These are phyloP conservation scores for Phytophthora macrochlamydospora DNA, from an alignment of 352 stramenopile species.

Conservation along the genomic window DNA sequence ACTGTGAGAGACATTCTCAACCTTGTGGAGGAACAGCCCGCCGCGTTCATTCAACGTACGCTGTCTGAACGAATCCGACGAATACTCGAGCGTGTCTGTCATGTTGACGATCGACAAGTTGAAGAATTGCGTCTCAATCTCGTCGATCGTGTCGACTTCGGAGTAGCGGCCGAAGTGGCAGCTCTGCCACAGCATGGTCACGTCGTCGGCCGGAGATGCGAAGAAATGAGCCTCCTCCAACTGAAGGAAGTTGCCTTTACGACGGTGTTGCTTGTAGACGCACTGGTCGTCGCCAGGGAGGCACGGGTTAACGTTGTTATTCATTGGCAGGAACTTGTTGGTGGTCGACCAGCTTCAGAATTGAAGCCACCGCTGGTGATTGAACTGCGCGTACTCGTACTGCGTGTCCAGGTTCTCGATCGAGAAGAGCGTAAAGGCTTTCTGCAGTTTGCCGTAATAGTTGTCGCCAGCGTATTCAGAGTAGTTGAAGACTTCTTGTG, in stretches of 20 bases:
- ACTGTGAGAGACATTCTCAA: slow-evolving; percentile 7
- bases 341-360: slow-evolving; percentile 3
- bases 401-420: slow-evolving; percentile 13
- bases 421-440: slow-evolving; percentile 22
- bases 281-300: neutral
- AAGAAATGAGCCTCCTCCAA: slow-evolving; percentile 40
- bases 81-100: slow-evolving; percentile 43
- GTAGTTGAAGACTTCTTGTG: slow-evolving; percentile 27
- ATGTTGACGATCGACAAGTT: slow-evolving; percentile 31
- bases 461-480: slow-evolving; percentile 15
- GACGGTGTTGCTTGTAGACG: slow-evolving; percentile 6
- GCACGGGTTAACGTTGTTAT: slow-evolving; percentile 34
- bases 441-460: slow-evolving; percentile 25
- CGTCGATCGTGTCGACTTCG: slow-evolving; percentile 17
- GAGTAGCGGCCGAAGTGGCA: slow-evolving; percentile 35
- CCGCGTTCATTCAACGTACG: slow-evolving; percentile 32
- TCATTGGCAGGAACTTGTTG: slow-evolving; percentile 19
- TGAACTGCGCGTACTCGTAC: slow-evolving; percentile 24
- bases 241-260: slow-evolving; percentile 30
- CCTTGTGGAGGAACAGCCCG: slow-evolving; percentile 20
- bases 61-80: slow-evolving; percentile 42
- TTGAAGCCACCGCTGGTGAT: slow-evolving; percentile 24
- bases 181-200: slow-evolving; percentile 39
- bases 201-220: slow-evolving; percentile 32
- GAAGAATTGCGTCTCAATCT: slow-evolving; percentile 17